Base-by-base conservation (phyloP, 2,329 filamentous ascomycete genomes). In the Cercospora sp. region DNA sequence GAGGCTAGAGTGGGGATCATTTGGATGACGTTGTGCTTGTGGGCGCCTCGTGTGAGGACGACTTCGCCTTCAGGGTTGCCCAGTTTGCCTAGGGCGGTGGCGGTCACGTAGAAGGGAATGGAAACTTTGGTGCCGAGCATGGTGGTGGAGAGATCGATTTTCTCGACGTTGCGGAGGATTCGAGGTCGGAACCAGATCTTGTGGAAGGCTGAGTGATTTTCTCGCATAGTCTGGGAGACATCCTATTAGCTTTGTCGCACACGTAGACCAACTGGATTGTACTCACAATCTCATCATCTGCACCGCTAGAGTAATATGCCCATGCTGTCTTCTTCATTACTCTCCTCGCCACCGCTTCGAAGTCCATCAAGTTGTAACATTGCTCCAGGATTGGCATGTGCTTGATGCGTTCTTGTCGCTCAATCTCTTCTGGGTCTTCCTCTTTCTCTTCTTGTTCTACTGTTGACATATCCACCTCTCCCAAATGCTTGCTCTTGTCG, bases 1-100 rank as follows among this genome's bases (percentile, higher is more conserved):
- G 93, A 97, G 2, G 95, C 95, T 6, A 99, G 86, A 3, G 95
- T 99, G 1, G 95, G 95, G 70, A 99, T 98, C 95, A 99, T 99
- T 81, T 99, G 95, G 70, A 98, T 88, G 62, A 98, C 90, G 77
- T 94, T 88, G 85, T 98, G 94, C 77, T 91, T 92, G 78, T 87
- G 86, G 1, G 95, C 90, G 16, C 93, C 93, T 66, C 89, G 87
- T 0, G 95, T 98, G 67, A 99, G 86, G 9, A 97, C 85, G 5
- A 97, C 93, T 80, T 99, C 95, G 74, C 95, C 95, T 80, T 98
- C 95, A 0, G 91, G 91, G 78, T 99, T 87, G 67, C 95, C 95
- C 3, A 99, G 89, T 82, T 98, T 98, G 74, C 95, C 95, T 7
- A 99, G 87, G 0, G 95, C 95, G 6, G 95, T 98, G 55, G 95